A percentile compares a stretch with the other conserved stretches of the same genome.
Evolutionary conservation across 768 basidiomycete species (phyloP).

Genomic region (Lepiota brunneoincarnata): DNA sequence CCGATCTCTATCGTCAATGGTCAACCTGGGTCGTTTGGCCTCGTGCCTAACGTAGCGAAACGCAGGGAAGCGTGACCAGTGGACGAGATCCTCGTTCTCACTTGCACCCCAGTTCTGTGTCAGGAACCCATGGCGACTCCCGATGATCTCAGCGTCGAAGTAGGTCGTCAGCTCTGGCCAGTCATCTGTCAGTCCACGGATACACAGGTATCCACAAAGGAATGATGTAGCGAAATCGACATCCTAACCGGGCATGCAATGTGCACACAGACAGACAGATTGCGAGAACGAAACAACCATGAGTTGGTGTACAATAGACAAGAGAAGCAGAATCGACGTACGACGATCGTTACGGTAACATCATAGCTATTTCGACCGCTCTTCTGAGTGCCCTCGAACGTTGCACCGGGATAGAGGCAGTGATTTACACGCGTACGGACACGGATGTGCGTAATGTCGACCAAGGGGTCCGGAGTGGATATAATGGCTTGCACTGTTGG

Average conservation of each 20-base stretch:
- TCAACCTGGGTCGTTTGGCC: slow-evolving; percentile 73
- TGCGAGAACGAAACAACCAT: not conserved
- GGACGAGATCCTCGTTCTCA: slow-evolving; percentile 88
- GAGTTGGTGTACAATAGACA: slow-evolving; percentile 8
- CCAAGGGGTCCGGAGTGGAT: slow-evolving; percentile 47
- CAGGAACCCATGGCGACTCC: slow-evolving; percentile 84
- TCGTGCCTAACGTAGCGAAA: slow-evolving; percentile 82
- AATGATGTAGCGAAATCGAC: slow-evolving; percentile 86
- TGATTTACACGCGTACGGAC: slow-evolving; percentile 70
- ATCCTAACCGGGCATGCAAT: slow-evolving; percentile 49
- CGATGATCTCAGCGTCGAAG: slow-evolving; percentile 96
- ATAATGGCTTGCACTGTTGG: slow-evolving; percentile 6
- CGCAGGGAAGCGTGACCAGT: slow-evolving; percentile 93
- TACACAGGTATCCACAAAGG: slow-evolving; percentile 89
- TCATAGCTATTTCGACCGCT: slow-evolving; percentile 93
- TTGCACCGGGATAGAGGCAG: slow-evolving; percentile 84
- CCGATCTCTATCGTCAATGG: slow-evolving; percentile 73
- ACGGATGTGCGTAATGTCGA: slow-evolving; percentile 76
- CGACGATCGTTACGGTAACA: slow-evolving; percentile 88
- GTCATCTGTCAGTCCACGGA: slow-evolving; percentile 88
- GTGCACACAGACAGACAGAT: not conserved
- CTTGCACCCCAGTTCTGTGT: slow-evolving; percentile 90
- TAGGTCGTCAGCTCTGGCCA: slow-evolving; percentile 96
- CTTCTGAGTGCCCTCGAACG: slow-evolving; percentile 90
- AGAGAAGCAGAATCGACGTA: slow-evolving; percentile 41